phyloP scores from a whole-genome alignment of 768 basidiomycete species.

The Megacollybia marginata region DNA sequence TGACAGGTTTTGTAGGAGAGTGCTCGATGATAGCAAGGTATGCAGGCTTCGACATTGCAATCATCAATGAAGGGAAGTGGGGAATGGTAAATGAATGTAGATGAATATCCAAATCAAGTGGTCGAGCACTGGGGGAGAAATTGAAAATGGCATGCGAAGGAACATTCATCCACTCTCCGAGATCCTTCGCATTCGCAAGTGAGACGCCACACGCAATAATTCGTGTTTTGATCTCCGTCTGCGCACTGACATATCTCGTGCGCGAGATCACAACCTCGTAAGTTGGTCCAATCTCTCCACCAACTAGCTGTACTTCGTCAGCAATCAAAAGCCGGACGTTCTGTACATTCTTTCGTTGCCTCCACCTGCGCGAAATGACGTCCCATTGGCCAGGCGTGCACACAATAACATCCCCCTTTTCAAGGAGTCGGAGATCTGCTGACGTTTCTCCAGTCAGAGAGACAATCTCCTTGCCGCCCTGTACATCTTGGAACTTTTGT shows the following conservation, averaged over 20 bases:
- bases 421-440: constrained; percentile 81
- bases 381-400: constrained; percentile 99
- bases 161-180: constrained; percentile 97
- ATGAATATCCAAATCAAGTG: constrained; percentile 95
- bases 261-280: constrained; percentile 96
- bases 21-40: constrained; percentile 90
- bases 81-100: constrained; percentile 92
- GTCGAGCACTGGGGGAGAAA: constrained; percentile 92
- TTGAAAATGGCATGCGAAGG: constrained; percentile 95
- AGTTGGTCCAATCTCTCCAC: constrained; percentile 91
- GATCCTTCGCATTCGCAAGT: constrained; percentile 88
- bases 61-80: constrained; percentile 99
- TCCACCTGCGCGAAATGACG: constrained; percentile 88
- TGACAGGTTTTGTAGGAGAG: constrained; percentile 77
- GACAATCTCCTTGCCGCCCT: constrained; percentile 91
- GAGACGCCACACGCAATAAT: constrained; percentile 95
- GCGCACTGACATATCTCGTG: constrained; percentile 93
- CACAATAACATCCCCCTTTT: constrained; percentile 88
- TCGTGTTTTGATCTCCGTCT: constrained; percentile 87
- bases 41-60: constrained; percentile 97
- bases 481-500: constrained; percentile 70
- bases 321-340: constrained; percentile 89
- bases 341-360: constrained; percentile 94
- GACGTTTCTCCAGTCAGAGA: constrained; percentile 92
- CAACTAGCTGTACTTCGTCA: constrained; percentile 92